phyloP scores from a whole-genome alignment of 2,329 filamentous ascomycete species.

The Cytospora piceae region DNA sequence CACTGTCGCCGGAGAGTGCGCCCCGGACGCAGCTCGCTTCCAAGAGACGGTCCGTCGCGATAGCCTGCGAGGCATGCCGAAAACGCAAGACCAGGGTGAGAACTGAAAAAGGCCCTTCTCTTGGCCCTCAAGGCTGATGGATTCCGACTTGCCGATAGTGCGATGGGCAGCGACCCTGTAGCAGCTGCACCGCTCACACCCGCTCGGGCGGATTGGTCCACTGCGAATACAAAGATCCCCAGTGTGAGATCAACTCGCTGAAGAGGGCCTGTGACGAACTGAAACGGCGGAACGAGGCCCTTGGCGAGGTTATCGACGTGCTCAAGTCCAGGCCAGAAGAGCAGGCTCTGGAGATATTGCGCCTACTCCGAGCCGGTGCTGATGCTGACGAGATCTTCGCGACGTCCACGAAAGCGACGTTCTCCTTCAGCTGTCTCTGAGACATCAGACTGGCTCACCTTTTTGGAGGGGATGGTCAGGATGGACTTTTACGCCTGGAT shows the following conservation, averaged over 20 bases:
- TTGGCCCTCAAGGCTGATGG: neutral
- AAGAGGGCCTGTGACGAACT: neutral
- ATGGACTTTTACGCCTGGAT: neutral
- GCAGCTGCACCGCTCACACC: neutral
- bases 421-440: neutral
- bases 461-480: neutral
- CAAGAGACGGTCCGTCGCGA: neutral
- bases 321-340: neutral
- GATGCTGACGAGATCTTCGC: neutral
- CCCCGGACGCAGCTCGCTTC: neutral
- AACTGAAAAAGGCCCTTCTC: neutral
- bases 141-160: neutral
- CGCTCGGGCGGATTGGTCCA: neutral
- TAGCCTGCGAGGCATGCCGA: neutral
- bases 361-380: neutral
- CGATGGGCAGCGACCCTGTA: neutral
- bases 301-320: neutral
- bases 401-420: neutral
- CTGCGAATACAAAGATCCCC: slow-evolving; percentile 1
- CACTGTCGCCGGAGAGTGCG: neutral
- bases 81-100: slow-evolving; percentile 4
- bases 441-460: neutral
- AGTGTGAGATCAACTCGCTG: neutral
- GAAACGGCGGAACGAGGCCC: neutral
- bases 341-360: neutral